A percentile compares a stretch with the other conserved stretches of the same genome.
These are phyloP conservation scores for Benincasa hispida DNA, from an alignment of 306 rosid genomes.

Conservation along the genomic window DNA sequence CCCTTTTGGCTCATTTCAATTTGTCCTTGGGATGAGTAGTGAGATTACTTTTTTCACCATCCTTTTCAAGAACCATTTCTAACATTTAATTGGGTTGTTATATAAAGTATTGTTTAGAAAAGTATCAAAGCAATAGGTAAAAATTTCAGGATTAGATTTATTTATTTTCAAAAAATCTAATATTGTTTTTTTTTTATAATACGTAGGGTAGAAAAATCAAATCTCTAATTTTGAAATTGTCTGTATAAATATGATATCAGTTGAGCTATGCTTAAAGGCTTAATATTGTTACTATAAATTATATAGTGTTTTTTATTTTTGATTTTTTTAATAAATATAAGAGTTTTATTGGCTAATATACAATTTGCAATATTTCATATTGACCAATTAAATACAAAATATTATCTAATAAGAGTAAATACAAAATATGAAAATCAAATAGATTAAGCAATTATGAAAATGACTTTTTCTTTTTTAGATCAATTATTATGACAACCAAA, in stretches of 20 bases:
- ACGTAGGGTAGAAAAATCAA: too few species aligned
- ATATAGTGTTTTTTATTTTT: neutral
- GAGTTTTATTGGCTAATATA: neutral
- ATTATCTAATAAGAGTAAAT: neutral
- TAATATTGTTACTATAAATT: neutral
- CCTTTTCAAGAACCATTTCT: too few species aligned
- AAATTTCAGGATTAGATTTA: neutral
- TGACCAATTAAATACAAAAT: neutral
- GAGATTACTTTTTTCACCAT: too few species aligned
- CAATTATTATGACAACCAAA: neutral
- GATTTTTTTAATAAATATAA: neutral
- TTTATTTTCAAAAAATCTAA: neutral
- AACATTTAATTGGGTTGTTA: neutral
- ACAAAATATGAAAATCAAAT: neutral
- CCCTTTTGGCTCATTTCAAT: too few species aligned
- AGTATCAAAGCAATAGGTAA: neutral
- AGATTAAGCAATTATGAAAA: conserved; percentile 1
- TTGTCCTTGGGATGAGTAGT: too few species aligned
- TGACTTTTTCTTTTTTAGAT: neutral
- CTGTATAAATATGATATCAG: too few species aligned
- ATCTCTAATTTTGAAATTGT: too few species aligned
- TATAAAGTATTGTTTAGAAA: too few species aligned
- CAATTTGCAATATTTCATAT: neutral
- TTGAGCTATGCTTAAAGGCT: too few species aligned
- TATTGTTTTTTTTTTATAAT: too few species aligned